These are phyloP conservation scores for Hydnomerulius pinastri DNA, from an alignment of 768 basidiomycete genomes.

Conservation along the genomic window DNA sequence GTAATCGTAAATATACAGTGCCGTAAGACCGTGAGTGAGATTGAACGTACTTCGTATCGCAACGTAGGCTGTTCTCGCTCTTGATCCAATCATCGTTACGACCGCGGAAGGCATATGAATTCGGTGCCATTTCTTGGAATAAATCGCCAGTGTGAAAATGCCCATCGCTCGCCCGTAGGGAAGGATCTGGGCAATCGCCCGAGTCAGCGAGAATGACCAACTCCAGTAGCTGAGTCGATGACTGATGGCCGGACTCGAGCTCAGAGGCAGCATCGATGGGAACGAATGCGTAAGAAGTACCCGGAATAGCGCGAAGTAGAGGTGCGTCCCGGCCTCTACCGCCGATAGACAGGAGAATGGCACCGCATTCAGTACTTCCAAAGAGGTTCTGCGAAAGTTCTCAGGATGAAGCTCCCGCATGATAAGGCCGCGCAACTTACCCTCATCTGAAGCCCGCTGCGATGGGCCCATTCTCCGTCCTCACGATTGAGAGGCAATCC, in stretches of 20 bases:
- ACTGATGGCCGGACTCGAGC: constrained; percentile 49
- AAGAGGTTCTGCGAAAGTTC: constrained; percentile 60
- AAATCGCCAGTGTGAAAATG: constrained; percentile 82
- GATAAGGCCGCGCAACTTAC: constrained; percentile 41
- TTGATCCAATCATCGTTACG: constrained; percentile 88
- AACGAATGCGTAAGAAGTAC: constrained; percentile 66
- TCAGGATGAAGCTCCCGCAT: constrained; percentile 22
- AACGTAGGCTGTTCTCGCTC: constrained; percentile 73
- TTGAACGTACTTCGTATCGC: constrained; percentile 64
- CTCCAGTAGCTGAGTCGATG: constrained; percentile 60
- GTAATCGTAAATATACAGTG: constrained; percentile 7
- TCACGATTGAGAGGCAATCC: constrained; percentile 66
- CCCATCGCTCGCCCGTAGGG: constrained; percentile 61
- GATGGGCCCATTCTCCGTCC: constrained; percentile 71
- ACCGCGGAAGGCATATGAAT: constrained; percentile 65
- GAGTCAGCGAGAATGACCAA: constrained; percentile 70
- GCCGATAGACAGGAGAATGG: constrained; percentile 63
- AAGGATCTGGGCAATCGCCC: constrained; percentile 64
- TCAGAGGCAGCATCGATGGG: constrained; percentile 47
- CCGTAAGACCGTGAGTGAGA: not conserved
- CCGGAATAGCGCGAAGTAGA: constrained; percentile 58
- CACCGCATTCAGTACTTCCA: constrained; percentile 80
- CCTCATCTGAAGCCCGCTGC: constrained; percentile 62
- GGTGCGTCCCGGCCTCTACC: constrained; percentile 51
- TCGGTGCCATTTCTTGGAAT: constrained; percentile 64